Evolutionary conservation across 345 rosid species (phyloP).

Genomic region (Geranium rotundifolium): DNA sequence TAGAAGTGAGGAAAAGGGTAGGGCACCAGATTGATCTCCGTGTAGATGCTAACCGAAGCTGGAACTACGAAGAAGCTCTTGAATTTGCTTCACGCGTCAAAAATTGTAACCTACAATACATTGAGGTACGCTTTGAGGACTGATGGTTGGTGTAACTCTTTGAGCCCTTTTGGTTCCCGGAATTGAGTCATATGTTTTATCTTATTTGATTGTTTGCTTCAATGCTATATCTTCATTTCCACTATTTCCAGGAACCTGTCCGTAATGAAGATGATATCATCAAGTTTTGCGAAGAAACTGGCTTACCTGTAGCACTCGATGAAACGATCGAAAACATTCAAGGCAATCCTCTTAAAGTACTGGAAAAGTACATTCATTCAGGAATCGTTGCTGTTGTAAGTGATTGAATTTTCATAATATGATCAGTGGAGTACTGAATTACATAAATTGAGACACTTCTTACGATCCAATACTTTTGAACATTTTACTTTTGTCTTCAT

Average conservation of each 20-base stretch:
- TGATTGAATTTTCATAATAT: slow-evolving; percentile 8
- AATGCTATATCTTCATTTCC: not conserved
- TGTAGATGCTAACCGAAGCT: slow-evolving; percentile 83
- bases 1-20: slow-evolving; percentile 65
- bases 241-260: slow-evolving; percentile 73
- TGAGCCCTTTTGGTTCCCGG: too few relatives aligned
- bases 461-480: not conserved
- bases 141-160: too few relatives aligned
- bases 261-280: slow-evolving; percentile 54
- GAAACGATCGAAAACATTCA: slow-evolving; percentile 60
- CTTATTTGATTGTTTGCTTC: too few relatives aligned
- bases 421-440: not conserved
- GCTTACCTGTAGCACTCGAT: slow-evolving; percentile 86
- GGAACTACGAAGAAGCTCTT: slow-evolving; percentile 77
- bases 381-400: slow-evolving; percentile 87
- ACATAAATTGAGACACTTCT: not conserved
- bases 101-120: slow-evolving; percentile 64
- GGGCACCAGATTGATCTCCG: slow-evolving; percentile 66
- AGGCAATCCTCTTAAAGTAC: slow-evolving; percentile 43
- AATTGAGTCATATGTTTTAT: too few relatives aligned
- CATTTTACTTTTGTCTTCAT: slow-evolving; percentile 5
- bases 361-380: slow-evolving; percentile 53
- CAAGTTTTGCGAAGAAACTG: slow-evolving; percentile 80
- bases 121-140: slow-evolving; percentile 46
- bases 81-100: slow-evolving; percentile 54